phyloP scores from a whole-genome alignment of 768 basidiomycete genomes.

The Fomitopsis serialis region DNA sequence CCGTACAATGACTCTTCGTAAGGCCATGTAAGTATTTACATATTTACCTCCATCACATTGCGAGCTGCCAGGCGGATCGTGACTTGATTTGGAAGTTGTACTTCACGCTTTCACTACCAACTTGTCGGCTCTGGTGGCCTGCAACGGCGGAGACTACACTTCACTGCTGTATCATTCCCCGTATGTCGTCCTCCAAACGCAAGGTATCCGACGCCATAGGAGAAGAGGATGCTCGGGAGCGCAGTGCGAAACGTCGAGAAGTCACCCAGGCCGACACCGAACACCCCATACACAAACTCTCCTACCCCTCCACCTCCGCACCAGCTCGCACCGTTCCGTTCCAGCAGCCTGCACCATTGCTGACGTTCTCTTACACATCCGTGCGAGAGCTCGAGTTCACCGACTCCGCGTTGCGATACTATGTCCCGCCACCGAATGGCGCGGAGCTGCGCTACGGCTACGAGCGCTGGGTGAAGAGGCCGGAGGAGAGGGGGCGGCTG shows the following conservation, averaged over 20 bases:
- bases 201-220: not conserved
- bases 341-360: slow-evolving; percentile 63
- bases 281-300: not conserved
- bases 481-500: slow-evolving; percentile 61
- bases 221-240: not conserved
- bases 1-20: no score
- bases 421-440: slow-evolving; percentile 55
- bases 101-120: no score
- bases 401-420: slow-evolving; percentile 68
- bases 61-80: no score
- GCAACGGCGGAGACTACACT: no score
- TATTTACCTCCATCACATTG: no score
- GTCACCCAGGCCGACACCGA: not conserved
- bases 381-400: slow-evolving; percentile 53
- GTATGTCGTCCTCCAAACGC: not conserved
- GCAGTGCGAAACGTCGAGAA: not conserved
- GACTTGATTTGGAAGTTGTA: no score
- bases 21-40: no score
- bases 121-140: no score
- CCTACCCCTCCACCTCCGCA: not conserved
- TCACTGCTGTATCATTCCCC: no score
- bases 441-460: slow-evolving; percentile 70
- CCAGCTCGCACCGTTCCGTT: slow-evolving; percentile 33
- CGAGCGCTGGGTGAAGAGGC: slow-evolving; percentile 62
- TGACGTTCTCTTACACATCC: slow-evolving; percentile 69